Evolutionary conservation across 2,329 filamentous ascomycete species (phyloP).

Genomic region (Colletotrichum sp.): DNA sequence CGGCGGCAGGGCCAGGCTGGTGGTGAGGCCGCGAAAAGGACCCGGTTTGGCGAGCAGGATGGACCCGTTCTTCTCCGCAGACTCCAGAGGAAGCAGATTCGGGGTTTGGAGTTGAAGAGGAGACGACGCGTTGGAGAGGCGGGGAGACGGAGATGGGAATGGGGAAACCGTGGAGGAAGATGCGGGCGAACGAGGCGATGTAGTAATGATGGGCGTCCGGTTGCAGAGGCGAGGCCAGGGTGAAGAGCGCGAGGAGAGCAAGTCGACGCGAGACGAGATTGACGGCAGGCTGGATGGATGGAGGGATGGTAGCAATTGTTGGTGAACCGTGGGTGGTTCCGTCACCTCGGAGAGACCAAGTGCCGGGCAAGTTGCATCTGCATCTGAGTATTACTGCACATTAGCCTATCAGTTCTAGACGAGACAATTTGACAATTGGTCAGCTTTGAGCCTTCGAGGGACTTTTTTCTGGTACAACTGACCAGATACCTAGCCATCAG

Average conservation of each 20-base stretch:
- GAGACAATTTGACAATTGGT: background rate
- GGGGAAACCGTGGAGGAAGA: background rate
- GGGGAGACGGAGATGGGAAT: background rate
- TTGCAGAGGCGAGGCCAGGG: background rate
- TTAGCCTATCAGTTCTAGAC: background rate
- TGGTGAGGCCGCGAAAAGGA: conserved; percentile 11
- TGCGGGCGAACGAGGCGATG: background rate
- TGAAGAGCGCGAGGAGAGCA: background rate
- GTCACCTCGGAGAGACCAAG: background rate
- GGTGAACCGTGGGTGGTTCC: background rate
- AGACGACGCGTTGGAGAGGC: conserved; percentile 3
- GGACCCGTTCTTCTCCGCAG: conserved; percentile 16
- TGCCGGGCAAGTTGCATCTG: conserved; percentile 6
- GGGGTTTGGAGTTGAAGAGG: conserved; percentile 8
- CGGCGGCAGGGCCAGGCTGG: background rate
- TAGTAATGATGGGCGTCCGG: background rate
- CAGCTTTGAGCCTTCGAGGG: background rate
- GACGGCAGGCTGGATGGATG: background rate
- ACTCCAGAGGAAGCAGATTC: background rate
- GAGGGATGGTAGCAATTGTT: background rate
- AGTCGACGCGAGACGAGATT: background rate
- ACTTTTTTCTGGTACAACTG: background rate
- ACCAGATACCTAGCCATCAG: background rate
- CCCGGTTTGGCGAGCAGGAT: background rate
- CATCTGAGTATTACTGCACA: background rate